Base-by-base conservation (phyloP, 345 rosid genomes). In the Eucalyptus cloeziana region DNA sequence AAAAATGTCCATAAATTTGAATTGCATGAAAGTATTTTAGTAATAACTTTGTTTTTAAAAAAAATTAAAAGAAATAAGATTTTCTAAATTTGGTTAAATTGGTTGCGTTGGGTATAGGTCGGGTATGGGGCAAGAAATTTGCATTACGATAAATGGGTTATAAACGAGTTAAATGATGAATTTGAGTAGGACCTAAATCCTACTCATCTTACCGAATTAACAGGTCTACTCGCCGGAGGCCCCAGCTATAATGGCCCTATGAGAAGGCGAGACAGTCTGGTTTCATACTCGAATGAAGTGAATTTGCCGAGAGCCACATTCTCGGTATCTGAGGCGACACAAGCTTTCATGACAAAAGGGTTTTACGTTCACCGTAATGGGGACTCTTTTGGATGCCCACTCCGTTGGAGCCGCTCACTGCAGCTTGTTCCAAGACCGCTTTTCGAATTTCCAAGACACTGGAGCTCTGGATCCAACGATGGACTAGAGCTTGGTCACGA, bases 301-400 rank as follows among this genome's bases (percentile, higher is more conserved):
- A 91, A 93, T 94, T 90, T 97, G 86, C 98, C 97, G 15, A 95
- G 92, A 16, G 96, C 98, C n/a, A n/a, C 91, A 7, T 43, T 88
- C 24, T 87, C 94, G 3, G 94, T 95, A 12, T n/a, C 91, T 1
- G 88, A 93, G 44, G 92, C 96, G 5, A 58, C 89, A 43, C 90
- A 90, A 40, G 0, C 52, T 52, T 96, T 96, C 92, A 89, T 56
- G 14, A 86, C 92, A 8, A 94, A 91, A 90, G 95, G 95, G 4
- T 52, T 52, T 96, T 62, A 91, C 86, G 11, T 47, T 92, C n/a
- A 85, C 88, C 43, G 96, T 94, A 5, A 96, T 93, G 95, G 95
- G 92, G n/a, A 92, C 94, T 79, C 98, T 95, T 27, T 88, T 96
- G 60, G 98, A 98, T 52, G 97, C 93, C 13, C 98, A 97, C 88